Evolutionary conservation across 805 yeast genomes (phyloP), one percentile per base, ranked within the genome.

Genomic region (Kazachstania kunashirensis): DNA sequence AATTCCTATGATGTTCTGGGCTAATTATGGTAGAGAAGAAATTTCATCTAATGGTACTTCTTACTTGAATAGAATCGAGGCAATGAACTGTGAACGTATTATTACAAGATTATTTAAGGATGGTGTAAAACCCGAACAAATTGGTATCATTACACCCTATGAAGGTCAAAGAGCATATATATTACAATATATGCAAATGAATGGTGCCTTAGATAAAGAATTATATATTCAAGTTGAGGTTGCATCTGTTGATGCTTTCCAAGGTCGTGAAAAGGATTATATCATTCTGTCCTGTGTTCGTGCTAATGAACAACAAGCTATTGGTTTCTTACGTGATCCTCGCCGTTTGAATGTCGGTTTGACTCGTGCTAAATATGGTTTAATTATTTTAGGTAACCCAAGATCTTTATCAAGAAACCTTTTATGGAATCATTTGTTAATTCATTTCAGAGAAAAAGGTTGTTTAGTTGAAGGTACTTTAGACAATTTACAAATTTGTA

Each of bases 181-280:
- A 35, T 71, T 76, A 8, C 86, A 79, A 51, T 82, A 82, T 57
- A 75, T 88, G 84, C 72, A 73, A 48, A 58, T 76, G 66, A 78
- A 77, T 48, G 82, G 88, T 21, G 61, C 84, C 0, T 53, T 79
- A 53, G 80, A 77, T 37, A 73, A 74, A 45, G 78, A 77, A 1
- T 59, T 73, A 24, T 84, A 84, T 54, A 57, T 67, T 34, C 77
- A 73, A 36, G 81, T 88, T 32, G 96, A 88, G 61, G 86, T 88
- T 20, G 85, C 92, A 6, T 82, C 94, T n/a, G 89, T 92, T 39
- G 99, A 92, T 69, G 98, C 97, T 0, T 92, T 88, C 59, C 99
- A 86, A 64, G 96, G 95, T 47, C 96, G 92, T 59, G 99, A 92
- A 55, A 92, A 89, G 58, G 96, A 92, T 46, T 76, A 94, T 36